Percentiles rank a stretch among this genome's conserved stretches.
Evolutionary conservation across 2,329 filamentous ascomycete species (phyloP).

Genomic region (Aspergillus aculeatinus): DNA sequence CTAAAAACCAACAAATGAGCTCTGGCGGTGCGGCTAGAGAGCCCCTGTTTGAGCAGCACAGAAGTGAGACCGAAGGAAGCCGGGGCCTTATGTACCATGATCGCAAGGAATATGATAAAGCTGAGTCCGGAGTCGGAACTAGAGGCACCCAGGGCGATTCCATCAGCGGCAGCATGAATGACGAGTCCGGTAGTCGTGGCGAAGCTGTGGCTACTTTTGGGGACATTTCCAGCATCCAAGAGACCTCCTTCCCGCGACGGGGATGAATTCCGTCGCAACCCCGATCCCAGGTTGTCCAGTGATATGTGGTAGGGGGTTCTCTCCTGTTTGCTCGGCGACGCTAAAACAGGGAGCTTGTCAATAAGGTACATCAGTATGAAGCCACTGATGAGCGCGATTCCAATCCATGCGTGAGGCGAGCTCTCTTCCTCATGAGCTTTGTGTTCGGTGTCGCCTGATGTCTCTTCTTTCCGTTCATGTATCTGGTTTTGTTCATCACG

Average conservation of each 20-base stretch:
- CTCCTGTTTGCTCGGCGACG: slow-evolving; percentile 62
- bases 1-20: slow-evolving; percentile 89
- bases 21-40: slow-evolving; percentile 80
- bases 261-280: slow-evolving; percentile 47
- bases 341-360: slow-evolving; percentile 77
- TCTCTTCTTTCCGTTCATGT: slow-evolving; percentile 27
- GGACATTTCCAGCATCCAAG: slow-evolving; percentile 32
- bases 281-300: slow-evolving; percentile 71
- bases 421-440: slow-evolving; percentile 45
- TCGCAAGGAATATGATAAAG: slow-evolving; percentile 90
- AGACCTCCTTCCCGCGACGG: slow-evolving; percentile 41
- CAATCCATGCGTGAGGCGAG: slow-evolving; percentile 72
- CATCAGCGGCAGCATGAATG: slow-evolving; percentile 92
- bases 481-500: slow-evolving; percentile 24
- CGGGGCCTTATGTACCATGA: slow-evolving; percentile 96
- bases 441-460: slow-evolving; percentile 37
- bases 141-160: slow-evolving; percentile 92
- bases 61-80: slow-evolving; percentile 94
- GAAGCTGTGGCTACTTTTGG: slow-evolving; percentile 53
- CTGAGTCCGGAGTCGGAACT: slow-evolving; percentile 76
- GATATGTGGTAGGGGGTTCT: slow-evolving; percentile 81
- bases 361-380: slow-evolving; percentile 98
- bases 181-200: slow-evolving; percentile 93
- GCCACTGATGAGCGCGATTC: slow-evolving; percentile 79
- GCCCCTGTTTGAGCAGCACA: slow-evolving; percentile 82